These are phyloP conservation scores for Vitis labrusca DNA, from an alignment of 164 flowering plant species.

Conservation along the genomic window DNA sequence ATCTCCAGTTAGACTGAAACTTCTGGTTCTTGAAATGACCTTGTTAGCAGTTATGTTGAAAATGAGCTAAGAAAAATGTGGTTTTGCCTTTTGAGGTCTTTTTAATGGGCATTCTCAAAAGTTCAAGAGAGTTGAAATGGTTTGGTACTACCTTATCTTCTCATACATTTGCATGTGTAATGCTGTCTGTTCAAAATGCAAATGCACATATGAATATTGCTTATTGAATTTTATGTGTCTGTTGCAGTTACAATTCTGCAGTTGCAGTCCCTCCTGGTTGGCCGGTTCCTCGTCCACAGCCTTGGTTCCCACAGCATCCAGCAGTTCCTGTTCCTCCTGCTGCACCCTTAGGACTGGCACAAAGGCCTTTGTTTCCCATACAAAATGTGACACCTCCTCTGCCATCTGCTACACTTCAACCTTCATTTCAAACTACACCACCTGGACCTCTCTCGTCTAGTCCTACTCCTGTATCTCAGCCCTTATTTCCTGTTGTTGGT, in stretches of 20 bases:
- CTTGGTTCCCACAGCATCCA: constrained; percentile 70
- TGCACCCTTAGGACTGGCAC: constrained; percentile 42
- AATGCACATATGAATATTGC: too few relatives aligned
- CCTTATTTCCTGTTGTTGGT: constrained; percentile 72
- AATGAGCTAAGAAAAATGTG: too few relatives aligned
- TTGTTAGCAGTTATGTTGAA: too few relatives aligned
- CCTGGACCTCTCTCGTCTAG: constrained; percentile 66
- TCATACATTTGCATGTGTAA: too few relatives aligned
- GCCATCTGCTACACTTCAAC: constrained; percentile 41
- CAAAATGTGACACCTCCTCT: constrained; percentile 56
- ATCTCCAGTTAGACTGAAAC: too few relatives aligned
- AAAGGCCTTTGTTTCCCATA: constrained; percentile 85
- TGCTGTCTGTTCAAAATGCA: too few relatives aligned
- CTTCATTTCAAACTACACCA: constrained; percentile 52
- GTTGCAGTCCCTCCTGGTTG: constrained; percentile 68
- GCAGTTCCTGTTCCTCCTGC: constrained; percentile 51
- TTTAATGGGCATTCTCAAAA: too few relatives aligned
- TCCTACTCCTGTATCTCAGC: constrained; percentile 70
- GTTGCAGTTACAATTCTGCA: constrained; percentile 68
- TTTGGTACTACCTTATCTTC: too few relatives aligned
- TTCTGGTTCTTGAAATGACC: too few relatives aligned
- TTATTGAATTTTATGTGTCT: constrained; percentile 1
- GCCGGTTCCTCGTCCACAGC: constrained; percentile 80
- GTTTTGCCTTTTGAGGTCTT: too few relatives aligned
- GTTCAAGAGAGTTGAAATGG: too few relatives aligned